These are phyloP conservation scores for Fabrea salina DNA, from an alignment of 169 alveolate species.

Conservation along the genomic window DNA sequence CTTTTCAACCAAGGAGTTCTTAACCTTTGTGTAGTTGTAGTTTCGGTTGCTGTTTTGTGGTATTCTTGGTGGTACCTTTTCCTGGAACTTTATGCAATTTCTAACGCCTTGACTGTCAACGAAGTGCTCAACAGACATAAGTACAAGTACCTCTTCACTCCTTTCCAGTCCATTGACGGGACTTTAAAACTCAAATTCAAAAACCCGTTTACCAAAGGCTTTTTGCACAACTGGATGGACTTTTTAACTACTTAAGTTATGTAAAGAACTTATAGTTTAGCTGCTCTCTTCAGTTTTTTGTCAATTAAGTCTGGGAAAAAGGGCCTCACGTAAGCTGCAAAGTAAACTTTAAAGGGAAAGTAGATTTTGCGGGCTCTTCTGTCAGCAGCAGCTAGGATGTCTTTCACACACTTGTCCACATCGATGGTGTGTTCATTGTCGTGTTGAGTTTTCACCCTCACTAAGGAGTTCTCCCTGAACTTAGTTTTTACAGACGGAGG, in stretches of 20 bases:
- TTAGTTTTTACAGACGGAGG: constrained; percentile 60
- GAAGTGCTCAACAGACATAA: constrained; percentile 16
- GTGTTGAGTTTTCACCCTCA: constrained; percentile 36
- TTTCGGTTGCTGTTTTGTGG: background rate
- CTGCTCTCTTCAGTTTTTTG: constrained; percentile 42
- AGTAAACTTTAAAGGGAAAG: constrained; percentile 60
- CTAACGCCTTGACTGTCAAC: constrained; percentile 16
- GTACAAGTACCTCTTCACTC: background rate
- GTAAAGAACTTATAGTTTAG: constrained; percentile 51
- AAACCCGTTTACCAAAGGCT: constrained; percentile 24
- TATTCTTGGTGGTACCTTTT: constrained; percentile 12
- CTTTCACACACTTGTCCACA: constrained; percentile 50
- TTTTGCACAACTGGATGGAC: background rate
- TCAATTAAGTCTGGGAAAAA: constrained; percentile 62
- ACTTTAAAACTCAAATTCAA: background rate
- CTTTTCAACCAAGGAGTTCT: background rate
- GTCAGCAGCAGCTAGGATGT: constrained; percentile 60
- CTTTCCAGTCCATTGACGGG: background rate
- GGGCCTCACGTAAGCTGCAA: constrained; percentile 59
- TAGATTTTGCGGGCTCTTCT: constrained; percentile 56
- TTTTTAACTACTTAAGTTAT: constrained; percentile 9
- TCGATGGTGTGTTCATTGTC: constrained; percentile 50
- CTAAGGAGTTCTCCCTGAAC: constrained; percentile 42
- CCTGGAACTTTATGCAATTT: background rate
- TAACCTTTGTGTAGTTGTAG: background rate